These are phyloP conservation scores for Schrenkiella parvula DNA, from an alignment of 345 rosid species.

Conservation along the genomic window DNA sequence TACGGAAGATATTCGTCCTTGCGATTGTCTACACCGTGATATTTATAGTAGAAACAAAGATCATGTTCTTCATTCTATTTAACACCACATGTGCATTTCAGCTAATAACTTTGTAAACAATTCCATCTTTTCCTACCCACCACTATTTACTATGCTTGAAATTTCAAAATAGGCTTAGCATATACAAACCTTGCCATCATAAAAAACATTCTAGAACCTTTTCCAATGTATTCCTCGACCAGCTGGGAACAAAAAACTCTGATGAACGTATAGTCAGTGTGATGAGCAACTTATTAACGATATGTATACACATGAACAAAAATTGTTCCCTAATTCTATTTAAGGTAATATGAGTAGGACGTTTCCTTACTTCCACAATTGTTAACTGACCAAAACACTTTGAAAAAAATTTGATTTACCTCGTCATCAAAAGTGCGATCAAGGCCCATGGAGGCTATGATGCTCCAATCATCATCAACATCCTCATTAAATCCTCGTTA, in stretches of 20 bases:
- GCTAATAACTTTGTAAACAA: background rate
- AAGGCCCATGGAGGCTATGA: slow-evolving; percentile 67
- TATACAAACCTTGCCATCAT: slow-evolving; percentile 92
- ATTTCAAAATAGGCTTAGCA: background rate
- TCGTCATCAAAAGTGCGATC: slow-evolving; percentile 79
- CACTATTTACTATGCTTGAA: background rate
- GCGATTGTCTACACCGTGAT: background rate
- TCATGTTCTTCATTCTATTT: background rate
- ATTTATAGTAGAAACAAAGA: background rate
- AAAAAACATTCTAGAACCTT: slow-evolving; percentile 98
- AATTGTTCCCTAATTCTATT: background rate
- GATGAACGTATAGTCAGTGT: slow-evolving; percentile 98
- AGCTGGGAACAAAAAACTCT: slow-evolving; percentile 98
- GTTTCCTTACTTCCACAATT: background rate
- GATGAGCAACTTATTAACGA: no score
- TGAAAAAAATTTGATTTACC: slow-evolving; percentile 34
- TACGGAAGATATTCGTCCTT: background rate
- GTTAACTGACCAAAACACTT: background rate
- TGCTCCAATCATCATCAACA: slow-evolving; percentile 62
- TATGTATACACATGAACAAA: background rate
- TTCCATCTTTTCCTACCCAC: background rate
- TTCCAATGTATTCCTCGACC: slow-evolving; percentile 97
- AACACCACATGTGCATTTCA: background rate
- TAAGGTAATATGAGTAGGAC: background rate
- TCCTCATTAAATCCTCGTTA: slow-evolving; percentile 29